phyloP scores from a whole-genome alignment of 106 monocot species.

The Dendrobium officinale region DNA sequence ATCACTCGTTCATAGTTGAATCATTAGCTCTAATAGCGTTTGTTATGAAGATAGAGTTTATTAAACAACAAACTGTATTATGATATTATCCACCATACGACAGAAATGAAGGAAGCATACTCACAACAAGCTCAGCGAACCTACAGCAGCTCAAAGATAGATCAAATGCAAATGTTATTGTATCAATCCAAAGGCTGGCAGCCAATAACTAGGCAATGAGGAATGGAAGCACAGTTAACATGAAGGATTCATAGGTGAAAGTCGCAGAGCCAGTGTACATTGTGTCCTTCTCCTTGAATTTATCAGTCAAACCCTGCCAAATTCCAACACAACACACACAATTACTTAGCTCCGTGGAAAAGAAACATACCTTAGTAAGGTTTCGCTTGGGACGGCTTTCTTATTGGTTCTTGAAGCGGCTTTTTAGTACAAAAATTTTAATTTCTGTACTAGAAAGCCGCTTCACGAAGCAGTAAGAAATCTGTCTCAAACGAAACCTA shows the following conservation, averaged over 20 bases:
- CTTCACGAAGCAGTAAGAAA: too few relatives aligned
- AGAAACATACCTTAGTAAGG: background rate
- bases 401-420: too few relatives aligned
- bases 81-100: too few relatives aligned
- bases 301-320: constrained; percentile 67
- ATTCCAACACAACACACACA: background rate
- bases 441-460: too few relatives aligned
- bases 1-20: too few relatives aligned
- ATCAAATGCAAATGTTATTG: background rate
- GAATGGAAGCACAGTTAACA: constrained; percentile 85
- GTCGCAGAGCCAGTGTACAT: constrained; percentile 55
- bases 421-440: too few relatives aligned
- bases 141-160: background rate
- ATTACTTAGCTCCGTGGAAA: background rate
- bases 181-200: background rate
- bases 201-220: constrained; percentile 43
- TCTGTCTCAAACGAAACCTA: background rate
- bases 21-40: too few relatives aligned
- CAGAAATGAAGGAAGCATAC: too few relatives aligned
- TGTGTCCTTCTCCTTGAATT: constrained; percentile 89
- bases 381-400: too few relatives aligned
- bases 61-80: background rate
- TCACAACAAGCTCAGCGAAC: too few relatives aligned
- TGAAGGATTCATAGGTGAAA: constrained; percentile 84
- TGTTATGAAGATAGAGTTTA: background rate